These are phyloP conservation scores for Diaporthe ilicicola DNA, from an alignment of 2,329 filamentous ascomycete genomes.

Conservation along the genomic window DNA sequence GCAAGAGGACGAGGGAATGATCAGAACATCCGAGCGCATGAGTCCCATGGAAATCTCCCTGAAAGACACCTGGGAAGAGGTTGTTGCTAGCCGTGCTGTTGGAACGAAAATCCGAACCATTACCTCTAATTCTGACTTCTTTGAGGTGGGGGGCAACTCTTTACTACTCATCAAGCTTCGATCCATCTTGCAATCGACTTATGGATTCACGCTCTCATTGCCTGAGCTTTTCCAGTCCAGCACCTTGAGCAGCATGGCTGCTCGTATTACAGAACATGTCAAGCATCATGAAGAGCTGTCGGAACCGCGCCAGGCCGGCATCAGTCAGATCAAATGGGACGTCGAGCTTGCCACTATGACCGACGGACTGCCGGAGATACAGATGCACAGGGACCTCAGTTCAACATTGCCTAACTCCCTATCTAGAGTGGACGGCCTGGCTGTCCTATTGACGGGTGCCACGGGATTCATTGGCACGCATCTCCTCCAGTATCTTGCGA, in stretches of 20 bases:
- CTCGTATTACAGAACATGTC: too few species aligned
- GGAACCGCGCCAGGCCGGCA: too few species aligned
- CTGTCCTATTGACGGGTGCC: conserved; percentile 46
- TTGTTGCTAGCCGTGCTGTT: too few species aligned
- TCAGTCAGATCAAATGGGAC: conserved; percentile 26
- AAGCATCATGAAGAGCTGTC: conserved; percentile 20
- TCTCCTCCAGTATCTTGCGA: conserved; percentile 43
- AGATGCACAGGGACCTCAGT: not conserved
- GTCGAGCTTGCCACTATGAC: conserved; percentile 34
- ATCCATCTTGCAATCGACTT: conserved; percentile 46
- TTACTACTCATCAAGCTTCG: conserved; percentile 49
- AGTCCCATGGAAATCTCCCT: too few species aligned
- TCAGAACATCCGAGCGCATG: not conserved
- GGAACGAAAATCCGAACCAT: too few species aligned
- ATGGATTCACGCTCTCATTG: too few species aligned
- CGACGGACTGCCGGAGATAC: not conserved
- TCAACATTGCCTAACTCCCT: too few species aligned
- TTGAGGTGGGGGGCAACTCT: conserved; percentile 51
- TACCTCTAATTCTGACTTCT: conserved; percentile 46
- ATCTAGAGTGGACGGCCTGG: too few species aligned
- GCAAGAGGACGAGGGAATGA: not conserved
- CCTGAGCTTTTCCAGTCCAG: conserved; percentile 33
- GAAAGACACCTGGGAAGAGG: too few species aligned
- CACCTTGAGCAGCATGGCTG: conserved; percentile 50
- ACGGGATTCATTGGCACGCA: conserved; percentile 50